These are phyloP conservation scores for Carex myosuroides DNA, from an alignment of 176 grass and related monocot species.

Conservation along the genomic window DNA sequence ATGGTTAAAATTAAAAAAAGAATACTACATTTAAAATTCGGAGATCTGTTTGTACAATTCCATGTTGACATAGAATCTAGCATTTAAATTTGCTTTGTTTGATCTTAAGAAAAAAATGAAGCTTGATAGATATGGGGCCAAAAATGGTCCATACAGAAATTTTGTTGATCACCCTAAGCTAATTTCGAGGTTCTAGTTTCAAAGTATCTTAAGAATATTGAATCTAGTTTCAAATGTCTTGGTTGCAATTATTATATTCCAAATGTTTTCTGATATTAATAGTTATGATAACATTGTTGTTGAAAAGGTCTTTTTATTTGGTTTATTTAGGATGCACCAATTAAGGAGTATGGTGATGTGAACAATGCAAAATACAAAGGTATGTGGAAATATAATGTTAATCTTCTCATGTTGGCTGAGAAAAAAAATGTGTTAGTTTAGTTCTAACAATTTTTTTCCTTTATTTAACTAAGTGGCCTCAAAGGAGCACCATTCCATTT, in stretches of 20 bases:
- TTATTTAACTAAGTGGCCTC: not conserved
- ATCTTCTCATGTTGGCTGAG: not conserved
- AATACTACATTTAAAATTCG: not conserved
- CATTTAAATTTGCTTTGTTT: not conserved
- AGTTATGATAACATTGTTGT: not conserved
- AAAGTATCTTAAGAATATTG: not conserved
- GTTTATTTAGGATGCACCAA: conserved; percentile 77
- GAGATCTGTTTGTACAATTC: not conserved
- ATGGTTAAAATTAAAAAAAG: not conserved
- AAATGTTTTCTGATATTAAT: not conserved
- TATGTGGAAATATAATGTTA: conserved; percentile 21
- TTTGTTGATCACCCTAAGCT: not conserved
- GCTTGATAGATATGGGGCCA: not conserved
- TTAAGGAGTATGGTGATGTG: conserved; percentile 88
- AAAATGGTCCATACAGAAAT: not conserved
- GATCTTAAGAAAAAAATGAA: not conserved
- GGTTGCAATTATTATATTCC: not conserved
- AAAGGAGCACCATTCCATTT: not conserved
- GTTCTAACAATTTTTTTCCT: not conserved
- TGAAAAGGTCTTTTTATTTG: not conserved
- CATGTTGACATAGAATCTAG: not conserved
- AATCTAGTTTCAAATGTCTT: not conserved
- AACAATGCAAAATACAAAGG: conserved; percentile 91
- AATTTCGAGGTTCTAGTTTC: not conserved
- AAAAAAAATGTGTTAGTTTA: not conserved